A percentile compares a stretch with the other conserved stretches of the same genome.
Conservation (phyloP, 129 eudicot genomes). For the Oenanthe sinensis region DNA sequence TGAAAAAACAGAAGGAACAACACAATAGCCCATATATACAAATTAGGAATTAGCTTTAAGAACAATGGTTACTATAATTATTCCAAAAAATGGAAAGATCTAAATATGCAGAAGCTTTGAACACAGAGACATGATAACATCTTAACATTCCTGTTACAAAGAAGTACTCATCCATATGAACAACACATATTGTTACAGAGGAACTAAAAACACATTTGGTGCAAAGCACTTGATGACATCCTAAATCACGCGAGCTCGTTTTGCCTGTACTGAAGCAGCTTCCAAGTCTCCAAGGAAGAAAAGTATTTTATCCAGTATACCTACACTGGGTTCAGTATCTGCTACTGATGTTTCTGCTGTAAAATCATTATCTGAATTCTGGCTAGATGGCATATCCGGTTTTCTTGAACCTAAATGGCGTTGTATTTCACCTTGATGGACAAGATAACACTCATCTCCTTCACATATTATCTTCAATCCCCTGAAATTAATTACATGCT, state of each 20-base stretch:
- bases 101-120: background rate
- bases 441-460: slow-evolving; percentile 70
- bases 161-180: background rate
- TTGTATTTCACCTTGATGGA: slow-evolving; percentile 75
- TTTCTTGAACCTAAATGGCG: slow-evolving; percentile 60
- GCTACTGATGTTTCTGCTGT: slow-evolving; percentile 17
- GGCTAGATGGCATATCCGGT: background rate
- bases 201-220: background rate
- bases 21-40: background rate
- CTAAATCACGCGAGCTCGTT: slow-evolving; percentile 44
- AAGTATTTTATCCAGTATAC: slow-evolving; percentile 62
- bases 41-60: background rate
- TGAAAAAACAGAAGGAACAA: background rate
- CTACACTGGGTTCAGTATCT: slow-evolving; percentile 31
- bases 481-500: slow-evolving; percentile 27
- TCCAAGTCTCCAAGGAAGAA: slow-evolving; percentile 89
- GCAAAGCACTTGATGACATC: background rate
- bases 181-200: background rate
- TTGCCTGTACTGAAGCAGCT: slow-evolving; percentile 59
- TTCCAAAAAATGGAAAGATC: background rate
- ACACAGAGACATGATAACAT: background rate
- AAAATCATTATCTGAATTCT: slow-evolving; percentile 3
- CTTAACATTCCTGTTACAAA: background rate
- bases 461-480: slow-evolving; percentile 88
- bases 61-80: background rate